Percentiles rank a stretch among this genome's conserved stretches.
Conservation (phyloP, 2,329 filamentous ascomycete genomes). For the Diaporthe capsici region DNA sequence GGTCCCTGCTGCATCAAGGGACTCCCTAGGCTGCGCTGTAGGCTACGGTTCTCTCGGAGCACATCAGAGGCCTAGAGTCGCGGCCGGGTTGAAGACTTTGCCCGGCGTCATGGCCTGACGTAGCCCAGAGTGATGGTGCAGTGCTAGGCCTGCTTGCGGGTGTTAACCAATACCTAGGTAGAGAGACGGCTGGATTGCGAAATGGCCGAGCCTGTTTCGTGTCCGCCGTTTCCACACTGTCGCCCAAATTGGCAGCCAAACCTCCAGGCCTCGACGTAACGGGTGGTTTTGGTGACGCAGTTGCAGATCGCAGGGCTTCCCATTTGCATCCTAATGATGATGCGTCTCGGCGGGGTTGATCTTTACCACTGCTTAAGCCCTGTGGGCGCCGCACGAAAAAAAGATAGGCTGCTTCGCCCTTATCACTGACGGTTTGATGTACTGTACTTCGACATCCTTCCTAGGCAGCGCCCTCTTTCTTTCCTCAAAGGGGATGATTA, state of each 20-base stretch:
- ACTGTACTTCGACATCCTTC: conserved; percentile 17
- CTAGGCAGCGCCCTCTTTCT: conserved; percentile 2
- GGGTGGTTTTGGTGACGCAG: conserved; percentile 9
- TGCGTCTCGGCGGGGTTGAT: conserved; percentile 10
- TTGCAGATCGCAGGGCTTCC: conserved; percentile 9
- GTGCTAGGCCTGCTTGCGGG: background rate
- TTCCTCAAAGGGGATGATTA: conserved; percentile 25
- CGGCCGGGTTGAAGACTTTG: conserved; percentile 20
- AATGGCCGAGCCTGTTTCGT: conserved; percentile 9
- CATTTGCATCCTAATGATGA: conserved; percentile 14
- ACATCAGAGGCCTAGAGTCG: conserved; percentile 11
- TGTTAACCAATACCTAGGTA: background rate
- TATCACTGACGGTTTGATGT: background rate
- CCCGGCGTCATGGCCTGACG: conserved; percentile 22
- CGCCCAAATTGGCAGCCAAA: background rate
- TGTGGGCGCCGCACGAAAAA: background rate
- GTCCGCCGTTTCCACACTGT: conserved; percentile 5
- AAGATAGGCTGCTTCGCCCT: background rate
- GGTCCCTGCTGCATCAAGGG: background rate
- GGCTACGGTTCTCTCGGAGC: conserved; percentile 1
- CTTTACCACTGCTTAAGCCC: background rate
- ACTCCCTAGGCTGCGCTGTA: background rate
- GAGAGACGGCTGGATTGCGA: background rate
- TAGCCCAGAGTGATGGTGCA: background rate
- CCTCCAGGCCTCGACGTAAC: background rate